phyloP scores from a whole-genome alignment of 257 asterid genomes.

The Solanum chilense region DNA sequence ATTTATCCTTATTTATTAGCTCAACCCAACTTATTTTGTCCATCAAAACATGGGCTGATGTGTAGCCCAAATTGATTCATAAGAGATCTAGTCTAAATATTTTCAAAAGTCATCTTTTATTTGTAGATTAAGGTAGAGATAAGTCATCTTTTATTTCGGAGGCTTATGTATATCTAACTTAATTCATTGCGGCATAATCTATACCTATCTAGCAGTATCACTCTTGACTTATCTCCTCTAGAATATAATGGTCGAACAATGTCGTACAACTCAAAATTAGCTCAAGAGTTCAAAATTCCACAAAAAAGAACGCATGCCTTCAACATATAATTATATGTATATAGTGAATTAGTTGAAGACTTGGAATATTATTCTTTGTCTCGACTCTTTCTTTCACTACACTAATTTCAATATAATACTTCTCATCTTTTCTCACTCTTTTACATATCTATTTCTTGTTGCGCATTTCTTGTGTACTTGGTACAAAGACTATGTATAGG shows the following conservation, averaged over 20 bases:
- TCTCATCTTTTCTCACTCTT: neutral
- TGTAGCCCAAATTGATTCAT: neutral
- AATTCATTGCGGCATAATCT: rapidly evolving
- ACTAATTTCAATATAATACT: too few relatives aligned
- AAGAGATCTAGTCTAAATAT: neutral
- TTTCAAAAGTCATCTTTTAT: neutral
- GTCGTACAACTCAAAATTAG: neutral
- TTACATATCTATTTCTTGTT: neutral
- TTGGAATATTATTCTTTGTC: too few relatives aligned
- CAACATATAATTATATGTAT: too few relatives aligned
- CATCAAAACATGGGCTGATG: neutral
- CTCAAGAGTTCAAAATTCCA: neutral
- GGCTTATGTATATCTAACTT: too few relatives aligned
- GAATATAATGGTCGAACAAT: neutral
- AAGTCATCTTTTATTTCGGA: too few relatives aligned
- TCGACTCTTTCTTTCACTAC: neutral
- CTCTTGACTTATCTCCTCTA: neutral
- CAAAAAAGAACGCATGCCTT: neutral
- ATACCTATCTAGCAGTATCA: too few relatives aligned
- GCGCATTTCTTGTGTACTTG: neutral
- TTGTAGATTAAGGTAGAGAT: neutral
- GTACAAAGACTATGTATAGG: neutral
- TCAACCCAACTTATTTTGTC: neutral
- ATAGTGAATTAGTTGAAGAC: neutral
- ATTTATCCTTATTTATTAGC: neutral